Conservation (phyloP, 345 rosid species). For the Brassica nigra region DNA sequence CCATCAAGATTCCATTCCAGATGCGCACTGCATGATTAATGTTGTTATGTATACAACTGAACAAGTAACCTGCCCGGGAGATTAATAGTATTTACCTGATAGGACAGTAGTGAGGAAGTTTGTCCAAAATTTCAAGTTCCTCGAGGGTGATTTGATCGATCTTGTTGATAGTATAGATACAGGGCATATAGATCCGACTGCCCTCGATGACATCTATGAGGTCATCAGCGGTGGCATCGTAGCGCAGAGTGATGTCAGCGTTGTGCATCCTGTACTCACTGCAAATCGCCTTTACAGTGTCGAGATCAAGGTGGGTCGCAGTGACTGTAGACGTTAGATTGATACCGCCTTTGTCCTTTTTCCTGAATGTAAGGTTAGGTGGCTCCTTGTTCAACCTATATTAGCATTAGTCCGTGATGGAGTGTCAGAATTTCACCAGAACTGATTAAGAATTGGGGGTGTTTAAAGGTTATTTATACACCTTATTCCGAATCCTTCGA, state of each 20-base stretch:
- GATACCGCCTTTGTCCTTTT: constrained; percentile 98
- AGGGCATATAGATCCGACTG: constrained; percentile 92
- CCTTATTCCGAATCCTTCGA: constrained; percentile 99
- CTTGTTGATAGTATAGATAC: constrained; percentile 93
- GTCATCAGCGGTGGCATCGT: constrained; percentile 98
- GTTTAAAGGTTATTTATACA: constrained; percentile 29
- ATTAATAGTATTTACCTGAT: constrained; percentile 56
- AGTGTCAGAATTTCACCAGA: neutral
- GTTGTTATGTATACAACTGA: neutral
- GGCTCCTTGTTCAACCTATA: constrained; percentile 95
- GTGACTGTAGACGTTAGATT: constrained; percentile 86
- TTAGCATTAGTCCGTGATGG: constrained; percentile 18
- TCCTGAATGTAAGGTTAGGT: constrained; percentile 94
- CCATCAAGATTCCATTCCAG: constrained; percentile 98
- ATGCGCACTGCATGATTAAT: constrained; percentile 64
- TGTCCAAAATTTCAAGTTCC: constrained; percentile 95
- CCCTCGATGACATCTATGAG: constrained; percentile 98
- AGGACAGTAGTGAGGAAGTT: constrained; percentile 97
- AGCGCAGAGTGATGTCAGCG: constrained; percentile 92
- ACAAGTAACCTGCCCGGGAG: neutral
- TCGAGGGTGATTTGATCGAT: constrained; percentile 95
- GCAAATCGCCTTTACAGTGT: constrained; percentile 95
- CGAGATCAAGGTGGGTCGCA: constrained; percentile 84
- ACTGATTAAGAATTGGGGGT: neutral
- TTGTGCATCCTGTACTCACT: constrained; percentile 95